phyloP scores from a whole-genome alignment of 2,329 filamentous ascomycete species.

The Arthroderma sp. region DNA sequence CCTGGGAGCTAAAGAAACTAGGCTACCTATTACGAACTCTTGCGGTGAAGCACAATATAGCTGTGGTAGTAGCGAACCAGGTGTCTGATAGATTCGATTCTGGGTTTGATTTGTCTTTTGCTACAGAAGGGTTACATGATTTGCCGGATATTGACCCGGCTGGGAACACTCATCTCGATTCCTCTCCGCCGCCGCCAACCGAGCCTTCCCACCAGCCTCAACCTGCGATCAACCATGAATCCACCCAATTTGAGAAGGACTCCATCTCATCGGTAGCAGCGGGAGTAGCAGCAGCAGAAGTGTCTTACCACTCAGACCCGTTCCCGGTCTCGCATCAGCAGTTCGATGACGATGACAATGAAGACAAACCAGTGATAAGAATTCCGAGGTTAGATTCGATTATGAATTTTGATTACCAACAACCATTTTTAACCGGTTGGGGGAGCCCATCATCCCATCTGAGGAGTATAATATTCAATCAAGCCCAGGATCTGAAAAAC shows the following conservation, averaged over 20 bases:
- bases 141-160: not conserved
- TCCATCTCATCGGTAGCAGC: no score
- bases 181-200: not conserved
- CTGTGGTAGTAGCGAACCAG: constrained; percentile 87
- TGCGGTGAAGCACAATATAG: constrained; percentile 60
- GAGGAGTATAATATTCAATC: not conserved
- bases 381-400: constrained; percentile 34
- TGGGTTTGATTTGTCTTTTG: constrained; percentile 9
- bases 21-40: constrained; percentile 60
- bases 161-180: not conserved
- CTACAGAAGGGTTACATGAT: constrained; percentile 5
- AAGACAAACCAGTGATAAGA: constrained; percentile 15
- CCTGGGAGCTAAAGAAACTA: constrained; percentile 62
- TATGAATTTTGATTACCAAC: constrained; percentile 72
- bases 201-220: no score
- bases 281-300: no score
- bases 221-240: no score
- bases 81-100: constrained; percentile 71
- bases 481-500: constrained; percentile 45
- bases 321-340: not conserved
- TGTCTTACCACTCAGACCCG: no score
- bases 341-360: not conserved
- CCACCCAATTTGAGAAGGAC: no score
- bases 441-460: constrained; percentile 33
- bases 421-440: constrained; percentile 93